Base-by-base conservation (phyloP, 495 filamentous ascomycete genomes). In the Talaromyces thailandensis region DNA sequence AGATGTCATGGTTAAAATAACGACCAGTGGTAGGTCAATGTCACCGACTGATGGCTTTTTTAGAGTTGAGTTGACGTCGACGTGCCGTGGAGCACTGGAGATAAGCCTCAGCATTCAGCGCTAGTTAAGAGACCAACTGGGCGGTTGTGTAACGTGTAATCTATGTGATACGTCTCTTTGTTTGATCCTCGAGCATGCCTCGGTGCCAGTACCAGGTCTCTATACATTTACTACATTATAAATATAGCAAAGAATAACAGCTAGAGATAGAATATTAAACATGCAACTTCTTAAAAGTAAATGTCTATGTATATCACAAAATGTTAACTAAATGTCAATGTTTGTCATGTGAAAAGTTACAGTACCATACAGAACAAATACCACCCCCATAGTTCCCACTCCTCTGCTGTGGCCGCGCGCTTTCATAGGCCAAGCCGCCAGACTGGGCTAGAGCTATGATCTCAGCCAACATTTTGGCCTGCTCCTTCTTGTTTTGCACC, bases 61-160 rank as follows among this genome's bases (percentile, higher is more conserved):
- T 55, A 55, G 51, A 55, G 51, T 55, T 55, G 51, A 55, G 18
- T 28, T 55, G 51, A 55, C 51, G 51, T 55, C 51, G 51, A 55
- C 11, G 26, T 14, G 51, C 51, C 23, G 51, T n/a, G 24, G 14
- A 7, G 11, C 26, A 26, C 7, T 53, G 50, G 50, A 53, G 51
- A 48, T 48, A 7, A 48, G 43, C 43, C 43, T 21, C 18, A 48
- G 43, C n/a, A 48, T 12, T n/a, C 43, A 12, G 35, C 16, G 43
- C 43, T 23, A 48, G n/a, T n/a, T n/a, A n/a, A n/a, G n/a, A 21
- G 43, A 48, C 43, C 11, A 9, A 23, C 18, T 48, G 12, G 8
- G 12, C 12, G 2, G 35, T 11, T 37, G n/a, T 21, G 43, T 18
- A 48, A 48, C 12, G 28, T 40, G 35, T 40, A 40, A 40, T 40